Conservation (phyloP, 805 yeast species). For the Wickerhamiella brachini region DNA sequence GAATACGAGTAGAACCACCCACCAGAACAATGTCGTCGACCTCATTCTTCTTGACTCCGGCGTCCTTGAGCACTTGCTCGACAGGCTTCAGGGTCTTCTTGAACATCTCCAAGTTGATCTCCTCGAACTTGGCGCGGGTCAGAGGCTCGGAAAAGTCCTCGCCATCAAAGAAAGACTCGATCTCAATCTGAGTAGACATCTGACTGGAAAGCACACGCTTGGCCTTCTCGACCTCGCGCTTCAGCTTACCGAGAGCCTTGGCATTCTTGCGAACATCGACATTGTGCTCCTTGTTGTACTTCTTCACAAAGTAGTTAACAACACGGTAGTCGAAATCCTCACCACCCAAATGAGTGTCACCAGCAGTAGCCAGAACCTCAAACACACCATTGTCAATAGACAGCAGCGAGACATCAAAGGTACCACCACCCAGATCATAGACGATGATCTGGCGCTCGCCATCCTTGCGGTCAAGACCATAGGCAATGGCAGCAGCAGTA, state of each 20-base stretch:
- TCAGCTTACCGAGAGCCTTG: conserved; percentile 82
- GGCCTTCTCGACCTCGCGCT: conserved; percentile 97
- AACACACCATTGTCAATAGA: conserved; percentile 85
- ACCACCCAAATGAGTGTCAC: conserved; percentile 97
- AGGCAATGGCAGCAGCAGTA: conserved; percentile 96
- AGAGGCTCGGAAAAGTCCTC: conserved; percentile 89
- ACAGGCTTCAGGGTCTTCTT: conserved; percentile 93
- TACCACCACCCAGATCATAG: conserved; percentile 96
- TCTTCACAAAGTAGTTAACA: conserved; percentile 71
- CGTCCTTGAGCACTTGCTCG: conserved; percentile 87
- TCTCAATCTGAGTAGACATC: conserved; percentile 90
- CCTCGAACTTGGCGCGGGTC: conserved; percentile 97
- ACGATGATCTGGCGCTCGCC: conserved; percentile 83
- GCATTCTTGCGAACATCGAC: conserved; percentile 70
- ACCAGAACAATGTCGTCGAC: conserved; percentile 91
- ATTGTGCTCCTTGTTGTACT: conserved; percentile 81
- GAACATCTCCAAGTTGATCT: conserved; percentile 82
- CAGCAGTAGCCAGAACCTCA: conserved; percentile 86
- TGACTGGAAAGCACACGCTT: conserved; percentile 92
- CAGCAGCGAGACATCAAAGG: conserved; percentile 81
- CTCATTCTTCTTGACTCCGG: conserved; percentile 75
- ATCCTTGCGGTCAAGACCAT: conserved; percentile 70
- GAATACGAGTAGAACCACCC: conserved; percentile 99
- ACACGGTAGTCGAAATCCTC: conserved; percentile 88
- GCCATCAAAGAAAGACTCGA: conserved; percentile 89